These are phyloP conservation scores for Fusarium paranaense DNA, from an alignment of 2,329 filamentous ascomycete genomes.

Conservation along the genomic window DNA sequence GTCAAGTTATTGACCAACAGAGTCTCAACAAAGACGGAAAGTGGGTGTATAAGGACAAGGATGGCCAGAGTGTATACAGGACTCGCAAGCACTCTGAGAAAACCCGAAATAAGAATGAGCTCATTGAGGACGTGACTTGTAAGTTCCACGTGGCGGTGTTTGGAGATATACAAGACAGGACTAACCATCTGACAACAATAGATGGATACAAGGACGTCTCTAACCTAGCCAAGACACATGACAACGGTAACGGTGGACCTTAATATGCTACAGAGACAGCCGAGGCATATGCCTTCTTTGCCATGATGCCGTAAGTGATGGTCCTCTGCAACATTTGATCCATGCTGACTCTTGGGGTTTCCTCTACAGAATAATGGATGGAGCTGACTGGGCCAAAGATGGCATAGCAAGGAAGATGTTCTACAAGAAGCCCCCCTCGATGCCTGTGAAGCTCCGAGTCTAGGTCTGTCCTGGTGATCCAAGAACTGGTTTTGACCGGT, in stretches of 20 bases:
- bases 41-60: not conserved
- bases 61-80: not conserved
- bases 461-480: not conserved
- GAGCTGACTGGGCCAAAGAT: not conserved
- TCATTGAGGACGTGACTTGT: not conserved
- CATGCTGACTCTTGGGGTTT: not conserved
- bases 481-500: not conserved
- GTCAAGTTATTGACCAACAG: not conserved
- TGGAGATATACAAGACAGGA: not conserved
- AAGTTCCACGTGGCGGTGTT: not conserved
- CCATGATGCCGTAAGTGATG: not conserved
- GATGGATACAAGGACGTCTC: not conserved
- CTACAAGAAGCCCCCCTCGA: not conserved
- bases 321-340: not conserved
- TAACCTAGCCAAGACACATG: not conserved
- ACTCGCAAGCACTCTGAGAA: not conserved
- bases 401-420: not conserved
- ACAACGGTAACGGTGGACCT: not conserved
- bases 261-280: not conserved
- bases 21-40: not conserved
- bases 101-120: not conserved
- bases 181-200: not conserved
- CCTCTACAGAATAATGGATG: not conserved
- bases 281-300: not conserved
- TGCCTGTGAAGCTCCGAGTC: not conserved